Base-by-base conservation (phyloP, 352 stramenopile genomes). In the Globisporangium cystogenes region DNA sequence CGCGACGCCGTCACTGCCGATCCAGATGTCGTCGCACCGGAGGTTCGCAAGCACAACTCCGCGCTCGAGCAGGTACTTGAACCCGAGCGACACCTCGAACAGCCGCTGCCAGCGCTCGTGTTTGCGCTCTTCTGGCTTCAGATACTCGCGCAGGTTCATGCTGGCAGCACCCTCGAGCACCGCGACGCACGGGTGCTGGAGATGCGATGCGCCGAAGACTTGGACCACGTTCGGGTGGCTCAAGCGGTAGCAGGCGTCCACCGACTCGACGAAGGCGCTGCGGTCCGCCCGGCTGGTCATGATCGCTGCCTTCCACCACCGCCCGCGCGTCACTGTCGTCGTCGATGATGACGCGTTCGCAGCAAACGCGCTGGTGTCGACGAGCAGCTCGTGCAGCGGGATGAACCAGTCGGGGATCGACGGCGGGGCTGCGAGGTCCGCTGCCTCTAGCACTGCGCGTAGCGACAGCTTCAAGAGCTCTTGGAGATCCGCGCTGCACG, bases 321-420 rank as follows among this genome's bases (percentile, higher is more conserved):
- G 76, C 18, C 53, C 79, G 16, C 37, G 46, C 11, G 20, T 26
- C 29, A 49, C 37, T 1, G 36, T 12, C 15, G 23, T 39, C 72
- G 76, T 40, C 74, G 86, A 16, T 2, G 47, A 21, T 4, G 29
- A 29, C 6, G 8, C 14, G 36, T 11, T 15, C 7, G 40, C 20
- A 1, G 7, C 39, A 4, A 26, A 4, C 6, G 33, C 3, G 10
- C 40, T n/a, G 11, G 20, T 6, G 14, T 37, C 46, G 7, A 53
- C n/a, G 91, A 96, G 60, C 81, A 97, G 45, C 68, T 86, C 36
- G 65, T 97, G 21, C 74, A 94, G 51, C 35, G 97, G 23, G 79
- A 96, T 65, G 53, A 93, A 89, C 63, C 76, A 60, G 18, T 41
- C 31, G 12, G 54, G 39, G 12, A 60, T n/a, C 5, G 18, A 26